A percentile compares a stretch with the other conserved stretches of the same genome.
Evolutionary conservation across 1,284 basidiomycete species (phyloP).

Genomic region (Coniferiporia sulphurascens): DNA sequence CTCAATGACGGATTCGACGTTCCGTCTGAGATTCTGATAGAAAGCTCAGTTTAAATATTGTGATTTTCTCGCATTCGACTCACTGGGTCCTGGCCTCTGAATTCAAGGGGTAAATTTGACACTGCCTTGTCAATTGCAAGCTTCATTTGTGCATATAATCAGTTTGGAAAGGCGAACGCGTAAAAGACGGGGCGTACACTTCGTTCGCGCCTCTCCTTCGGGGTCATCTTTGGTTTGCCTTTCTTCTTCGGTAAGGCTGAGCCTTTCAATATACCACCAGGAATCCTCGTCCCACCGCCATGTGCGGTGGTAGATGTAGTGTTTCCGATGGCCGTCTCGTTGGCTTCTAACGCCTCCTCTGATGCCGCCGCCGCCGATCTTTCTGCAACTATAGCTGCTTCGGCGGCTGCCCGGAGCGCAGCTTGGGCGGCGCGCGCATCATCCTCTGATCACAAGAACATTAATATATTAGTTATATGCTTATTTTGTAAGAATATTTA

Average conservation of each 20-base stretch:
- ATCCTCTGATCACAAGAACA: slow-evolving; percentile 33
- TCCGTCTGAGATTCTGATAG: slow-evolving; percentile 58
- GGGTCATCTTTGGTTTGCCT: slow-evolving; percentile 59
- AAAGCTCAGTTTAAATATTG: no score
- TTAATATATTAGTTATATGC: neutral
- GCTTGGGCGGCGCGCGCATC: slow-evolving; percentile 33
- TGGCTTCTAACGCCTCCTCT: slow-evolving; percentile 30
- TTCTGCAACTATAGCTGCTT: slow-evolving; percentile 20
- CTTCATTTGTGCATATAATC: slow-evolving; percentile 28
- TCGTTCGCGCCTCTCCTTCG: slow-evolving; percentile 81
- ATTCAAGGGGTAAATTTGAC: slow-evolving; percentile 81
- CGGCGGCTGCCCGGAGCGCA: slow-evolving; percentile 31
- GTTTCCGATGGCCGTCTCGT: slow-evolving; percentile 38
- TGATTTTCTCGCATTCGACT: slow-evolving; percentile 24
- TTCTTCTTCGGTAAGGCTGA: slow-evolving; percentile 46
- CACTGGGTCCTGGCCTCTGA: slow-evolving; percentile 82
- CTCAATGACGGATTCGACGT: slow-evolving; percentile 76
- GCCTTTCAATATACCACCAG: slow-evolving; percentile 29
- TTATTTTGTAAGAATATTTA: neutral
- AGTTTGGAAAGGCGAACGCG: neutral
- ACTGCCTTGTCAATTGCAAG: slow-evolving; percentile 71
- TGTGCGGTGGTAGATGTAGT: slow-evolving; percentile 24
- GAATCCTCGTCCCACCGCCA: slow-evolving; percentile 40
- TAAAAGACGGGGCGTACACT: slow-evolving; percentile 39
- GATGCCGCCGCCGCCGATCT: slow-evolving; percentile 21